Base-by-base conservation (phyloP, 345 rosid species). In the Combretum micranthum region DNA sequence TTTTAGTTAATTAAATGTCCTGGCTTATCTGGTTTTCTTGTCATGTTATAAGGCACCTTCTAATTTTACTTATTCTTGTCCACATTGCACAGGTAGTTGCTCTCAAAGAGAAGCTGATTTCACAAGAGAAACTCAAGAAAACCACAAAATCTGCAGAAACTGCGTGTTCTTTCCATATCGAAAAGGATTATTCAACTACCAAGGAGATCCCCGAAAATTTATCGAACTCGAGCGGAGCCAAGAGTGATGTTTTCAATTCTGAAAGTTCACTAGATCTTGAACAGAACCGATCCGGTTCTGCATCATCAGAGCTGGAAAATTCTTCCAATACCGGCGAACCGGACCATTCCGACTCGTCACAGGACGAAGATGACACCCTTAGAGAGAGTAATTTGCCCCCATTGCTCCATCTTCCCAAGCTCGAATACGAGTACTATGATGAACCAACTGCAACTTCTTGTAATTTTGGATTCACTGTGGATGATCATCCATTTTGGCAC, bases 401-500 rank as follows among this genome's bases (percentile, higher is more conserved):
- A 13, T 63, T 51, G 50, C 63, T 62, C 3, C 55, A 15, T 42
- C 63, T 71, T 19, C 64, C 82, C 6, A 77, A 64, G 64, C 63
- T 75, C 6, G 78, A 75, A 55, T 51, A 52, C 54, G 17, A 47
- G 44, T 64, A 60, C 52, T 59, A 55, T 20, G 67, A 71, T 22
- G 56, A 68, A 9, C 63, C 64, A 18, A n/a, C 19, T 43, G 19
- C 68, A 7, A 63, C 11, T 64, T 69, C 75, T 19, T 67, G 81
- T 63, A 73, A 64, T 71, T 69, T 77, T 64, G 80, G 67, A 47
- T 69, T 78, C 68, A 57, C 75, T 6, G 53, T 47, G 23, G 90
- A 77, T 53, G 82, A 85, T 74, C 84, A 74, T 26, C 75, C 74
- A 21, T 69, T 84, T 55, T 82, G 85, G 83, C 64, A 66, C 16